Conservation (phyloP, 2,329 filamentous ascomycete genomes). For the Chaetomiaceae sp. region DNA sequence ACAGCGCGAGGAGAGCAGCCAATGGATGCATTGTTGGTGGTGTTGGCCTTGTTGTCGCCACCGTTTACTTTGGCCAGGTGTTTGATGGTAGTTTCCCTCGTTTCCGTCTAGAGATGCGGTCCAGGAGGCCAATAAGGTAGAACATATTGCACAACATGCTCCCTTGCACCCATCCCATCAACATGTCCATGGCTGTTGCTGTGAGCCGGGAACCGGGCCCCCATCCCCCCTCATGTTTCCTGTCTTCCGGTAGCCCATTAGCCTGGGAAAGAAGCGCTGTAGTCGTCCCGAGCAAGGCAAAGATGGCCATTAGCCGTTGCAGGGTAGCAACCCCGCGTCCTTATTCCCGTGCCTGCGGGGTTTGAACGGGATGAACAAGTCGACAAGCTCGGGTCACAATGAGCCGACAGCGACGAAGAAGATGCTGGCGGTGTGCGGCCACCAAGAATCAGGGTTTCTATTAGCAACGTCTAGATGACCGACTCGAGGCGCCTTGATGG, state of each 20-base stretch:
- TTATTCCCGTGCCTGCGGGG: slow-evolving; percentile 11
- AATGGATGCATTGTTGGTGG: slow-evolving; percentile 13
- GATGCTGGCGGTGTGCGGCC: background rate
- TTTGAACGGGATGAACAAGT: background rate
- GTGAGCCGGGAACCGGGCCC: background rate
- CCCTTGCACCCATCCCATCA: background rate
- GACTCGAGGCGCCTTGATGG: too few relatives aligned
- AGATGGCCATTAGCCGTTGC: slow-evolving; percentile 15
- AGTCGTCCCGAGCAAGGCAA: slow-evolving; percentile 7
- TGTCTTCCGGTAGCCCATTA: slow-evolving; percentile 7
- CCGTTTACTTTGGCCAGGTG: too few relatives aligned
- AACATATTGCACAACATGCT: slow-evolving; percentile 1
- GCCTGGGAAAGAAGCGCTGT: slow-evolving; percentile 8
- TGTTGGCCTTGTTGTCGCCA: background rate
- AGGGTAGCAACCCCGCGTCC: slow-evolving; percentile 6
- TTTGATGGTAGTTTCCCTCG: too few relatives aligned
- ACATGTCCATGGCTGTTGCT: too few relatives aligned
- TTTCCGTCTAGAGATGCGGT: background rate
- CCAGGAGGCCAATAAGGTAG: background rate
- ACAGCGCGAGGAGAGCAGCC: slow-evolving; percentile 17
- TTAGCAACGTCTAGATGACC: too few relatives aligned
- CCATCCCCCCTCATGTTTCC: slow-evolving; percentile 5
- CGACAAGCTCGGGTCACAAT: slow-evolving; percentile 10
- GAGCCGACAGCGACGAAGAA: slow-evolving; percentile 4
- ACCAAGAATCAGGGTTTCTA: too few relatives aligned